These are phyloP conservation scores for Coprinellus aureogranulatus DNA, from an alignment of 768 basidiomycete species.

Conservation along the genomic window DNA sequence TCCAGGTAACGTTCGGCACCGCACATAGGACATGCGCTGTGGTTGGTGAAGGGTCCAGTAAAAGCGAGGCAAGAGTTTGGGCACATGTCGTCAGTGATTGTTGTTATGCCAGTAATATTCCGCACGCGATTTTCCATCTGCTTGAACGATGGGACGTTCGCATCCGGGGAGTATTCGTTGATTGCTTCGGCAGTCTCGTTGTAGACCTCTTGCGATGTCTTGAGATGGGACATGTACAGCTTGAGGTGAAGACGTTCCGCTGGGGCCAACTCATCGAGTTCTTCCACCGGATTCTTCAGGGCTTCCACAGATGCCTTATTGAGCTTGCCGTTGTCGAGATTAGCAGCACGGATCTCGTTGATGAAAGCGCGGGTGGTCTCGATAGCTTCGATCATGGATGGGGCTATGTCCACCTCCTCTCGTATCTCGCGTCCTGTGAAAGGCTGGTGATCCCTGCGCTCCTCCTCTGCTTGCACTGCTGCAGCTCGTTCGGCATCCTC, in stretches of 20 bases:
- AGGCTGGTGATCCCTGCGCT: too few species aligned
- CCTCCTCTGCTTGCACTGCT: too few species aligned
- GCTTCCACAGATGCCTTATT: constrained; percentile 16
- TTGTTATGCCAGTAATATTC: constrained; percentile 31
- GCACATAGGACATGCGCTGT: constrained; percentile 25
- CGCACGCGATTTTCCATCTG: constrained; percentile 22
- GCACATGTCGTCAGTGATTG: constrained; percentile 43
- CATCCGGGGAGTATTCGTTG: not conserved
- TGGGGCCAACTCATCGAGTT: not conserved
- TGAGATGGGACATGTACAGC: constrained; percentile 7
- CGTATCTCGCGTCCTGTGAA: too few species aligned
- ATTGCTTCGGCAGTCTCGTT: not conserved
- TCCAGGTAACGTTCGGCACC: constrained; percentile 20
- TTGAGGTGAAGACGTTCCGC: constrained; percentile 8
- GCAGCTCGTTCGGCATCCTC: too few species aligned
- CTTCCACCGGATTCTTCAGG: constrained; percentile 21
- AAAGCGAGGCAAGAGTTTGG: constrained; percentile 30
- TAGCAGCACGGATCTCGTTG: constrained; percentile 12
- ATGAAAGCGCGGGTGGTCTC: not conserved
- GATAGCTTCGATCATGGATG: not conserved
- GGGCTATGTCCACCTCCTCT: too few species aligned
- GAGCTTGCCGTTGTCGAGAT: constrained; percentile 24
- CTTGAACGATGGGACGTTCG: constrained; percentile 21
- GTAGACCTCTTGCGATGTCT: constrained; percentile 4
- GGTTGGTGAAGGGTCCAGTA: constrained; percentile 21